Conservation (phyloP, 768 basidiomycete species). For the Mrakia blollopis region DNA sequence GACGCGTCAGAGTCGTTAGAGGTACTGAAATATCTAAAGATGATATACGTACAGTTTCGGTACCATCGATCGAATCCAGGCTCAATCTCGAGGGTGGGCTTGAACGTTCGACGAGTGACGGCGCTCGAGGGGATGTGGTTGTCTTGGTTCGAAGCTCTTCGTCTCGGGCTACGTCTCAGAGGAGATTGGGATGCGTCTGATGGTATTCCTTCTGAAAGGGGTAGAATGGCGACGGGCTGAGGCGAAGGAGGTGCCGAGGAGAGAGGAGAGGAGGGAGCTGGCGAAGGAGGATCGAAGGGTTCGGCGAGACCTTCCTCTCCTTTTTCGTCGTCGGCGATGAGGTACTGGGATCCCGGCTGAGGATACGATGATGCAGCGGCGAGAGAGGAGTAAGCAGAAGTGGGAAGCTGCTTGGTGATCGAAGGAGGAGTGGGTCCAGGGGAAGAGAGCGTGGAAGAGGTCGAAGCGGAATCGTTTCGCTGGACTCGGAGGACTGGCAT, state of each 20-base stretch:
- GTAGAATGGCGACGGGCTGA: background rate
- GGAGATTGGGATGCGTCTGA: background rate
- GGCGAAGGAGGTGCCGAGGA: constrained; percentile 5
- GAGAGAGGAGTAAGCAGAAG: background rate
- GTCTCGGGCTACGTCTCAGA: background rate
- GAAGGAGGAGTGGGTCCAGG: background rate
- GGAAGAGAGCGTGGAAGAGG: background rate
- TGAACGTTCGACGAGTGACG: constrained; percentile 6
- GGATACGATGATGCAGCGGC: background rate
- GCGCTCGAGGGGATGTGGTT: too few species aligned
- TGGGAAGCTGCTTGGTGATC: background rate
- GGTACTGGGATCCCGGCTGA: background rate
- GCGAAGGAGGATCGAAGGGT: background rate
- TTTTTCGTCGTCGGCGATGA: background rate
- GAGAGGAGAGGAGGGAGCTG: constrained; percentile 1
- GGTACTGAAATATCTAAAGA: background rate
- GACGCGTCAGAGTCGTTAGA: background rate
- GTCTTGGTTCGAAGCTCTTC: background rate
- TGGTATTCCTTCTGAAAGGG: background rate
- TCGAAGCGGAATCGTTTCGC: background rate
- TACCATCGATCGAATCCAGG: constrained; percentile 4
- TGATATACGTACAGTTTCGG: background rate
- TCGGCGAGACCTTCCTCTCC: background rate
- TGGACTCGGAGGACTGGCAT: background rate
- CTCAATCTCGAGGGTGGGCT: background rate